Evolutionary conservation across 2,329 filamentous ascomycete genomes (phyloP), one percentile per base, ranked within the genome.

Genomic region (Fusarium cicatricum): DNA sequence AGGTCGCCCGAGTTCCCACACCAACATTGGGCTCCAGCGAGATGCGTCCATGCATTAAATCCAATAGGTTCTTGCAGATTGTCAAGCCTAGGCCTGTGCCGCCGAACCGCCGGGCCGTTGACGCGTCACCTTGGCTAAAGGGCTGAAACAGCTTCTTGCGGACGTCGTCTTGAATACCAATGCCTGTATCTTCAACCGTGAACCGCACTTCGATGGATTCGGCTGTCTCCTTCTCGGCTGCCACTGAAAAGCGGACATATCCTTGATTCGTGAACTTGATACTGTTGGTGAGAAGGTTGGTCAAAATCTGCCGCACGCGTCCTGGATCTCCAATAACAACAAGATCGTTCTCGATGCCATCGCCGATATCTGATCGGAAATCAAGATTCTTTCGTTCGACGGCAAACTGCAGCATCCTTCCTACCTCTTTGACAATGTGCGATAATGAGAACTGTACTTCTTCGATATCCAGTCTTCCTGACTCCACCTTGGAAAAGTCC

Each of bases 251-350:
- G 41, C 82, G 86, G 19, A 92, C 88, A 51, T 82, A 82, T 2
- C 89, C 89, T 52, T 87, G 82, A 14, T 82, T 85, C 0, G 88
- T 91, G 67, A 91, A 91, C 64, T 91, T 91, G 75, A 91, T 89
- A 58, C 85, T 88, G 71, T 91, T 91, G 3, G 89, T 92, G 16
- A 93, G 77, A 2, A 94, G 77, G 67, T 93, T 94, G 2, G 88
- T 91, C 33, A 94, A 83, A 56, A 96, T 93, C 68, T 96, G 92
- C 41, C 92, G 85, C 28, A 96, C 80, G 31, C 92, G 84, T 11
- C 92, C 91, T 9, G 92, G 91, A 67, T 97, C 92, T 12, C 93
- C 92, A 67, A 96, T 87, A 4, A 97, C 91, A 40, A 92, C 88
- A 51, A 95, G 77, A 64, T 91, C 86, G 28, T 81, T 80, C 43